A percentile compares a stretch with the other conserved stretches of the same genome.
phyloP scores from a whole-genome alignment of 2,329 filamentous ascomycete species.

The Alternaria tenuissima region DNA sequence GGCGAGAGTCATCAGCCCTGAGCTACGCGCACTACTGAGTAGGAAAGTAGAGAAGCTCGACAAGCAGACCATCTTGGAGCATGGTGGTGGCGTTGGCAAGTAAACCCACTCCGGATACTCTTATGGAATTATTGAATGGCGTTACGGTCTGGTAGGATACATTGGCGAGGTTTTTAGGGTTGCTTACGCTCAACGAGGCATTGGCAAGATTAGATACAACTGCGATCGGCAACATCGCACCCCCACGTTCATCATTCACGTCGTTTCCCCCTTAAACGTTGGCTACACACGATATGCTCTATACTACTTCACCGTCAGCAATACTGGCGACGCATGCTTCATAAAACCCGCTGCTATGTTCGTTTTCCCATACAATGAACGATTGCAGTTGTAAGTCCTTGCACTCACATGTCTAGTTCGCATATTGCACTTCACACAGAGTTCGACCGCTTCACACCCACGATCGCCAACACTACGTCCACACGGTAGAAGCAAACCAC shows the following conservation, averaged over 20 bases:
- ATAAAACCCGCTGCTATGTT: neutral
- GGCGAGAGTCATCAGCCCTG: slow-evolving; percentile 67
- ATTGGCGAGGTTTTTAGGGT: neutral
- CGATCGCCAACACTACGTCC: slow-evolving; percentile 2
- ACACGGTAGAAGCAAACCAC: slow-evolving; percentile 11
- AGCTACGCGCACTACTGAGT: slow-evolving; percentile 68
- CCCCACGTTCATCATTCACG: slow-evolving; percentile 7
- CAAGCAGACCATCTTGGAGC: slow-evolving; percentile 51
- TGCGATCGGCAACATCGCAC: neutral
- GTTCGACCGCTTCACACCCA: slow-evolving; percentile 8
- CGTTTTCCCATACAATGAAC: neutral
- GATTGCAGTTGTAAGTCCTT: neutral
- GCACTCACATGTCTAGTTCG: slow-evolving; percentile 6
- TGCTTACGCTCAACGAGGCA: neutral
- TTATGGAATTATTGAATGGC: slow-evolving; percentile 6
- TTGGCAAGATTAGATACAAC: neutral
- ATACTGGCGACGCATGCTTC: neutral
- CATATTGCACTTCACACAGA: slow-evolving; percentile 3
- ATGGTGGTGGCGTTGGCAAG: slow-evolving; percentile 39
- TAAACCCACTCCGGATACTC: neutral
- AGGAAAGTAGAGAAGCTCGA: slow-evolving; percentile 64
- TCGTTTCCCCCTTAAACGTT: slow-evolving; percentile 14
- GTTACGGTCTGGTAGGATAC: slow-evolving; percentile 6
- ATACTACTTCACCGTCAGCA: neutral
- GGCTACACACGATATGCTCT: slow-evolving; percentile 1